Evolutionary conservation across 331 rosid genomes (phyloP).

Genomic region (Ulmus americana): DNA sequence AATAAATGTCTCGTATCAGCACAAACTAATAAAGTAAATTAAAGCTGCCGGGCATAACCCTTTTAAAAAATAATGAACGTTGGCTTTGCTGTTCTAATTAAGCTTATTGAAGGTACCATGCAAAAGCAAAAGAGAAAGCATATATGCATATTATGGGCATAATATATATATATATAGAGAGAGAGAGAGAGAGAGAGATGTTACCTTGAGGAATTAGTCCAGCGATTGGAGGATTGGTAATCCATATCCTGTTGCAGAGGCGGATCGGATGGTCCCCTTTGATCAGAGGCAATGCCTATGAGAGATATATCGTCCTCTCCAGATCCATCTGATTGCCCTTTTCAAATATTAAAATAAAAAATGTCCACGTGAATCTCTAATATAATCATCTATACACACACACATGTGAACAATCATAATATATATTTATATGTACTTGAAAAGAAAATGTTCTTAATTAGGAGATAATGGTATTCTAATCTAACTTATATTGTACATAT

Average conservation of each 20-base stretch:
- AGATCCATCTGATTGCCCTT: constrained; percentile 82
- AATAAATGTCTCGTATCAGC: constrained; percentile 15
- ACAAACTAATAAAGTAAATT: constrained; percentile 35
- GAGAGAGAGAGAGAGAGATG: neutral
- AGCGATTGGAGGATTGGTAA: constrained; percentile 41
- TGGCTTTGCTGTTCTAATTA: constrained; percentile 38
- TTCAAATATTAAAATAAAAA: neutral
- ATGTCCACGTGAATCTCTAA: neutral
- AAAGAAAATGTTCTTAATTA: neutral
- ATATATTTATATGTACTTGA: no score
- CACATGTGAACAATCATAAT: constrained; percentile 1
- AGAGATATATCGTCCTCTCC: constrained; percentile 77
- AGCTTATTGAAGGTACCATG: constrained; percentile 28
- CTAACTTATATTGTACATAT: neutral
- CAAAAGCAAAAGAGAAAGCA: constrained; percentile 35
- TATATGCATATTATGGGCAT: neutral
- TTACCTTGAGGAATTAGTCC: constrained; percentile 92
- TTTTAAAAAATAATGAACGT: constrained; percentile 45
- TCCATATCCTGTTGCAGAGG: constrained; percentile 49
- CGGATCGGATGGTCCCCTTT: constrained; percentile 43
- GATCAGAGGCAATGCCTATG: constrained; percentile 35
- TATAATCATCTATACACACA: constrained; percentile 9
- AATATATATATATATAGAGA: neutral
- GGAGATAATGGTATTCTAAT: neutral
- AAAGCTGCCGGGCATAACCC: constrained; percentile 57